Evolutionary conservation across 768 basidiomycete species (phyloP).

Genomic region (Boletus patriciae): DNA sequence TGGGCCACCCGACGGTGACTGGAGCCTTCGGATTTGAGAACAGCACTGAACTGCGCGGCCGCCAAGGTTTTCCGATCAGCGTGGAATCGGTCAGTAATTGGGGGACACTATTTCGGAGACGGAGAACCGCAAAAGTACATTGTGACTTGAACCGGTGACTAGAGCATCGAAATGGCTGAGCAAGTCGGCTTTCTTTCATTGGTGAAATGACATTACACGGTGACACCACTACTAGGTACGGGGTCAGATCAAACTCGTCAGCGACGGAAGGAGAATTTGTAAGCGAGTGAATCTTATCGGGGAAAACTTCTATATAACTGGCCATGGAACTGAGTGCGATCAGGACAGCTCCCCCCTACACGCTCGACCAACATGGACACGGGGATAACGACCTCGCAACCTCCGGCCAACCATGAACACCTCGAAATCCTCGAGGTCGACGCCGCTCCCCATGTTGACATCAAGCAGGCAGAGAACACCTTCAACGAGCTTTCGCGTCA

Average conservation of each 20-base stretch:
- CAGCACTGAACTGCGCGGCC: too few species aligned
- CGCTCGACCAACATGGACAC: conserved; percentile 9
- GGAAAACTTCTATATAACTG: conserved; percentile 16
- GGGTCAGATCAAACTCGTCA: background rate
- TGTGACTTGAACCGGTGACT: background rate
- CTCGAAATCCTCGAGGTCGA: conserved; percentile 23
- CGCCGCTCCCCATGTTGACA: conserved; percentile 42
- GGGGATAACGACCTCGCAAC: background rate
- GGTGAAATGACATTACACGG: background rate
- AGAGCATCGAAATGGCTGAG: background rate
- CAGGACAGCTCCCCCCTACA: background rate
- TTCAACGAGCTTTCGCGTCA: conserved; percentile 56
- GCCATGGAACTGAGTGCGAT: background rate
- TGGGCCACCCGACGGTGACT: background rate
- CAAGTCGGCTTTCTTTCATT: background rate
- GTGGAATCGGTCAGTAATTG: background rate
- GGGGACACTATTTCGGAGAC: background rate
- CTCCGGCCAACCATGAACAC: conserved; percentile 10
- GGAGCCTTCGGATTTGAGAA: background rate
- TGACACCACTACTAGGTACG: too few species aligned
- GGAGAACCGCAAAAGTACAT: background rate
- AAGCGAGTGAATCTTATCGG: conserved; percentile 7
- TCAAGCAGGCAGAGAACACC: conserved; percentile 50
- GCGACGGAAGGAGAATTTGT: conserved; percentile 4
- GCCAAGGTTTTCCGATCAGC: background rate